Evolutionary conservation across 768 basidiomycete species (phyloP).

Genomic region (Asterophora parasitica): DNA sequence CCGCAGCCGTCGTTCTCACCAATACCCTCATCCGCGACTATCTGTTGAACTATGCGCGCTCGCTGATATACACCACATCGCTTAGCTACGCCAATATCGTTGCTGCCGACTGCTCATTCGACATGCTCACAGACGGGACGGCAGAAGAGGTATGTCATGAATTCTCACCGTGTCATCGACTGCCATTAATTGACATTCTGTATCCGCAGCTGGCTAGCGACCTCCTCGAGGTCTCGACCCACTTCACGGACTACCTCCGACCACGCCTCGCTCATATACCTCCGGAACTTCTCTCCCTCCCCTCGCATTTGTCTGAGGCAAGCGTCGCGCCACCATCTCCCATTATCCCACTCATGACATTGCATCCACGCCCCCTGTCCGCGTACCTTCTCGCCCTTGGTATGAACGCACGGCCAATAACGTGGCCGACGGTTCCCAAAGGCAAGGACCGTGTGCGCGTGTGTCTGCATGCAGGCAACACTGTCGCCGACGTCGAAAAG

Average conservation of each 20-base stretch:
- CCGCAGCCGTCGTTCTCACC: conserved; percentile 69
- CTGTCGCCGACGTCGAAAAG: conserved; percentile 52
- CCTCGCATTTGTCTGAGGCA: too few species aligned
- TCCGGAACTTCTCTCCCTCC: conserved; percentile 30
- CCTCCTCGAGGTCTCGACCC: conserved; percentile 42
- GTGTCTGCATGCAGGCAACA: conserved; percentile 83
- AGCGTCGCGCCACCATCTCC: conserved; percentile 44
- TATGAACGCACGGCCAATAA: conserved; percentile 72
- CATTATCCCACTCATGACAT: conserved; percentile 82
- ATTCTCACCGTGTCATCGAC: not conserved
- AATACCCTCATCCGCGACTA: conserved; percentile 72
- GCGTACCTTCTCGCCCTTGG: conserved; percentile 50
- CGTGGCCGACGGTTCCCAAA: conserved; percentile 86
- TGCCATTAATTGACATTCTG: not conserved
- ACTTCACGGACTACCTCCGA: conserved; percentile 31
- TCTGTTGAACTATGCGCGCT: conserved; percentile 86
- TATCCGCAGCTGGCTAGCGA: conserved; percentile 25
- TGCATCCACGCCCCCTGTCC: conserved; percentile 71
- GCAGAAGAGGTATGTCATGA: conserved; percentile 46
- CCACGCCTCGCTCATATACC: conserved; percentile 31
- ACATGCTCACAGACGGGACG: conserved; percentile 66
- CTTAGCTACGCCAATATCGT: conserved; percentile 73
- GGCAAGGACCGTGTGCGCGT: conserved; percentile 82
- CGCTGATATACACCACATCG: conserved; percentile 89
- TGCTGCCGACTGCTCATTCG: conserved; percentile 73